Evolutionary conservation across 1,139 yeast genomes (phyloP), one percentile per base, ranked within the genome.

Genomic region (Hansenula sp.): DNA sequence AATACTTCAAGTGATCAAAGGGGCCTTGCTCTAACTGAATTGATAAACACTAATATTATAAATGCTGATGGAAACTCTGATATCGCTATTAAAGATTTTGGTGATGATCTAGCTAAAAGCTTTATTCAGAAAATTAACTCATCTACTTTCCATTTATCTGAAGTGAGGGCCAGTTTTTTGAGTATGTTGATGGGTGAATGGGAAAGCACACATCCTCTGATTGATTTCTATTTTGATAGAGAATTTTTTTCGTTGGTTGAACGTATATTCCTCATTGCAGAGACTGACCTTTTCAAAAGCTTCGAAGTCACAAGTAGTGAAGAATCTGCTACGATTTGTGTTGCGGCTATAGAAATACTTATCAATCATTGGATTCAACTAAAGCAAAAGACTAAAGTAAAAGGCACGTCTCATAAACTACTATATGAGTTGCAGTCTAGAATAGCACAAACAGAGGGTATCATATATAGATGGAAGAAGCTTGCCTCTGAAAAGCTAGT

Each of bases 291-390:
- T 6, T 34, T 31, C 12, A 21, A 32, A 22, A 2, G 19, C 17
- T n/a, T 14, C 14, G 13, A 13, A 14, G 11, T 11, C 12, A 6
- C 1, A 6, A 5, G 6, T 4, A n/a, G 19, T 29, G 9, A 7
- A 7, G 52, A 45, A 55, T 13, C 41, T 53, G 29, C 51, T 27
- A 47, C 43, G 32, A 31, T 59, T 3, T 57, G 57, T 2, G 44
- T 65, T 17, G 64, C 76, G 0, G 55, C 82, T 0, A 71, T 69
- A 47, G 96, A 86, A 51, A 50, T 82, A 0, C 56, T 83, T 24
- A 69, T 79, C 0, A 86, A 86, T 53, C 45, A 38, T 36, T 60
- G 49, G 62, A 60, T 34, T 37, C 43, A 25, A 2, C 22, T 38
- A n/a, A 40, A 36, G 18, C 44, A 43, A 11, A 37, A 37, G n/a